A percentile compares a stretch with the other conserved stretches of the same genome.
Conservation (phyloP, 2,329 filamentous ascomycete genomes). For the Cercospora berteroae region DNA sequence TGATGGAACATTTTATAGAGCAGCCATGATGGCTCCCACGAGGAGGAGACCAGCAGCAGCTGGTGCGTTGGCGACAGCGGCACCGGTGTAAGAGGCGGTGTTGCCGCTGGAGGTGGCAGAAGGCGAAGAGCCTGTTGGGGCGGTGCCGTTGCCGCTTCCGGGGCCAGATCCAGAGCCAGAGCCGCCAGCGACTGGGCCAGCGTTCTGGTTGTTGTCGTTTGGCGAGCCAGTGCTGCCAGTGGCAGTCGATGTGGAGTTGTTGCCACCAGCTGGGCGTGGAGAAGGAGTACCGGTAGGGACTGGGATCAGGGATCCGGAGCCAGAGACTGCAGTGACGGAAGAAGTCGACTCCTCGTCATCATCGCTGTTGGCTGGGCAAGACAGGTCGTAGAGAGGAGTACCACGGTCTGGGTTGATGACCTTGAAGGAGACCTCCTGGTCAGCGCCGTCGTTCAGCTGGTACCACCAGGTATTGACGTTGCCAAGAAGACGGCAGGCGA, state of each 20-base stretch:
- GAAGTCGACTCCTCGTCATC: slow-evolving; percentile 2
- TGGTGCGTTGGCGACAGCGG: slow-evolving; percentile 5
- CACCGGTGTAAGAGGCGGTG: slow-evolving; percentile 4
- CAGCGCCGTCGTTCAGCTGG: slow-evolving; percentile 54
- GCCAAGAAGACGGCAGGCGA: slow-evolving; percentile 69
- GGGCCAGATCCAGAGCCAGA: background rate
- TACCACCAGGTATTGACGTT: slow-evolving; percentile 66
- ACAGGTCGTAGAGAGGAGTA: slow-evolving; percentile 23
- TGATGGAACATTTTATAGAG: background rate
- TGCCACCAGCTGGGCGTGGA: background rate
- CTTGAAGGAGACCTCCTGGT: slow-evolving; percentile 37
- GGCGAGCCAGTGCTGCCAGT: background rate
- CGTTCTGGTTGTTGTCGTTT: slow-evolving; percentile 11
- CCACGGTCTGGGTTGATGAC: slow-evolving; percentile 40
- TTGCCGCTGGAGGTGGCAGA: background rate
- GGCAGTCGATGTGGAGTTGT: background rate
- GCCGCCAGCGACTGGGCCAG: background rate
- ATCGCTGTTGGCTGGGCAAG: slow-evolving; percentile 47
- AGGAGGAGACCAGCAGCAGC: slow-evolving; percentile 8
- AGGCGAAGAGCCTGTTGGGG: background rate
- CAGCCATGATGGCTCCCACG: slow-evolving; percentile 7
- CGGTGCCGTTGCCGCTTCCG: background rate
- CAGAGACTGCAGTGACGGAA: background rate
- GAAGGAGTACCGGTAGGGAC: slow-evolving; percentile 6
- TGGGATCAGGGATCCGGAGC: background rate